These are phyloP conservation scores for Casuarina cunninghamiana DNA, from an alignment of 306 rosid genomes.

Conservation along the genomic window DNA sequence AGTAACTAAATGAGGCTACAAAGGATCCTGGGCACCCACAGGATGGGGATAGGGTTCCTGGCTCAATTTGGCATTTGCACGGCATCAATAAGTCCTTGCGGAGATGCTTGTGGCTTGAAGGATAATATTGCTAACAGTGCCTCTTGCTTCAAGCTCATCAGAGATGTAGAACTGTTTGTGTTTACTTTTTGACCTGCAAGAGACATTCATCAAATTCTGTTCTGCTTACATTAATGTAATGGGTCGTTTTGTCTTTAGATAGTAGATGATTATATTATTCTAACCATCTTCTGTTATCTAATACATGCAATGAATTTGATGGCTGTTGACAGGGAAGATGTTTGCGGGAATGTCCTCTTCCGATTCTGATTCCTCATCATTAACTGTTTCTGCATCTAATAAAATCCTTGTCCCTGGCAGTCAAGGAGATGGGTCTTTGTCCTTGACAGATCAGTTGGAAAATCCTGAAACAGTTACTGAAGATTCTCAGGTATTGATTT, in stretches of 20 bases:
- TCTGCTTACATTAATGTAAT: background rate
- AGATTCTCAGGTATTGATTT: constrained; percentile 62
- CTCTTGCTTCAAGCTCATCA: background rate
- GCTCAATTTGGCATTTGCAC: background rate
- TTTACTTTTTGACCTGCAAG: background rate
- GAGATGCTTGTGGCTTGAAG: background rate
- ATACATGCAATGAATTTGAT: constrained; percentile 27
- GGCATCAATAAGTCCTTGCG: background rate
- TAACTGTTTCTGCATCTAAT: constrained; percentile 61
- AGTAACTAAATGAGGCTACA: background rate
- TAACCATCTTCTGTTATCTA: background rate
- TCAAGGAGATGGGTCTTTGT: constrained; percentile 47
- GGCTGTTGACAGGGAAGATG: constrained; percentile 61
- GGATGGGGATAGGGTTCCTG: background rate
- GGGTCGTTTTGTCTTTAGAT: background rate
- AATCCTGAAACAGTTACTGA: constrained; percentile 43
- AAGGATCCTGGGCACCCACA: background rate
- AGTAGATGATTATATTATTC: background rate
- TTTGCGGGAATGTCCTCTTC: constrained; percentile 51
- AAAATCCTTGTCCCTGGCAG: constrained; percentile 70
- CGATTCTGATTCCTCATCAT: constrained; percentile 68
- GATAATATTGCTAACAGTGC: background rate
- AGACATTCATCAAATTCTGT: background rate
- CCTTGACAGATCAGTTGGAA: constrained; percentile 56
- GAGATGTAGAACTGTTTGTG: background rate